These are phyloP conservation scores for Pelargonium citronellum DNA, from an alignment of 441 rosid genomes.

Conservation along the genomic window DNA sequence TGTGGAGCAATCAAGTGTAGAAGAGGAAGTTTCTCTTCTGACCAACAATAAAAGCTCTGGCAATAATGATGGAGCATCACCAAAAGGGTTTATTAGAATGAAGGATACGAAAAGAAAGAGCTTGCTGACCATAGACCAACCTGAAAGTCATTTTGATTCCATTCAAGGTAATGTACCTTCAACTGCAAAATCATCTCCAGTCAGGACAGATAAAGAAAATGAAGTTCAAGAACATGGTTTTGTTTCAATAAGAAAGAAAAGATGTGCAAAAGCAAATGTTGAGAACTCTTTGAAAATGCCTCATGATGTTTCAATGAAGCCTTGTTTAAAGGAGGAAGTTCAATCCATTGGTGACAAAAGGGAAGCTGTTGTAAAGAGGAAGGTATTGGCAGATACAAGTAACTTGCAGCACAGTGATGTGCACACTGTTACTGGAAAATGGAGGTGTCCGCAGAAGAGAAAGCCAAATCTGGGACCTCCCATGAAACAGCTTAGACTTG, in stretches of 20 bases:
- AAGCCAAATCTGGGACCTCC: constrained; percentile 63
- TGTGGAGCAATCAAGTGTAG: constrained; percentile 25
- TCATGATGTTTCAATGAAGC: constrained; percentile 16
- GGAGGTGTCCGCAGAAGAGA: constrained; percentile 67
- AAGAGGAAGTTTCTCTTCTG: constrained; percentile 16
- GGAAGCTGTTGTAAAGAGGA: constrained; percentile 31
- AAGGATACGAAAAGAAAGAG: constrained; percentile 13
- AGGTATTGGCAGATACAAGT: constrained; percentile 43
- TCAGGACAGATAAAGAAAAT: constrained; percentile 28
- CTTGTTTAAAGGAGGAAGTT: constrained; percentile 23
- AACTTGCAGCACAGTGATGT: constrained; percentile 32
- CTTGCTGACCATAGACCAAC: neutral
- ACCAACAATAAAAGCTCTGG: constrained; percentile 10
- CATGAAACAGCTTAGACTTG: constrained; percentile 78
- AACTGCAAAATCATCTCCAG: constrained; percentile 12
- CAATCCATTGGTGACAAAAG: constrained; percentile 17
- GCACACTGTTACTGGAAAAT: constrained; percentile 46
- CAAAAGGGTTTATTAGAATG: neutral
- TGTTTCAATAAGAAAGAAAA: constrained; percentile 41
- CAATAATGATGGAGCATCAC: constrained; percentile 10
- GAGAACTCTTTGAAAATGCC: constrained; percentile 23
- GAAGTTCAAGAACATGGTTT: constrained; percentile 29
- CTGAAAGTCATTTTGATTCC: neutral
- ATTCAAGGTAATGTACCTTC: constrained; percentile 9
- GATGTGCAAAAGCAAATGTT: constrained; percentile 21